Evolutionary conservation across 2,329 filamentous ascomycete species (phyloP).

Genomic region (Thelonectria discophora): DNA sequence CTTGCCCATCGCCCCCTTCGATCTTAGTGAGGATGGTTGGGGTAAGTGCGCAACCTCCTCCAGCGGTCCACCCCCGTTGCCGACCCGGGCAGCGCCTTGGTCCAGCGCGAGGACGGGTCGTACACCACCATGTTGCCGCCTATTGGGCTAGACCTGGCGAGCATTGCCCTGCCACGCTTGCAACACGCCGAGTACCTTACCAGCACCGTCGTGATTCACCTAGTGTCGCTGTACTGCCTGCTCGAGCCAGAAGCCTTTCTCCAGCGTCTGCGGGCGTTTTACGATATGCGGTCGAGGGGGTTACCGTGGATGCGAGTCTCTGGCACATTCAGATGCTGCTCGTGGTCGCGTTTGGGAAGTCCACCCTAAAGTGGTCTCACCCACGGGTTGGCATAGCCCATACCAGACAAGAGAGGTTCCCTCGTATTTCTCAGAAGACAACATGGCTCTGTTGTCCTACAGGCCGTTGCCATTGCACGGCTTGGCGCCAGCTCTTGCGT

Average conservation of each 20-base stretch:
- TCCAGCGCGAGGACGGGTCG: slow-evolving; percentile 30
- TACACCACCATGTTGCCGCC: slow-evolving; percentile 26
- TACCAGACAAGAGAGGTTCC: too few species aligned
- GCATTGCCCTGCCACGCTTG: slow-evolving; percentile 27
- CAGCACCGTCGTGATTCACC: slow-evolving; percentile 30
- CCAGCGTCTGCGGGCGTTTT: slow-evolving; percentile 22
- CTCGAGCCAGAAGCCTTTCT: slow-evolving; percentile 27
- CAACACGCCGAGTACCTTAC: slow-evolving; percentile 32
- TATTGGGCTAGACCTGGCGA: slow-evolving; percentile 26
- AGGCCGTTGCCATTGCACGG: too few species aligned
- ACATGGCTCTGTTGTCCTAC: too few species aligned
- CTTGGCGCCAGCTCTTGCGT: too few species aligned
- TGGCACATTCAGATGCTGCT: slow-evolving; percentile 37
- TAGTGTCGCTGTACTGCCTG: slow-evolving; percentile 30
- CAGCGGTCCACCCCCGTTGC: slow-evolving; percentile 24
- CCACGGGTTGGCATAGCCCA: too few species aligned
- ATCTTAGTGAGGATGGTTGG: too few species aligned
- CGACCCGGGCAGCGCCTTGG: slow-evolving; percentile 26
- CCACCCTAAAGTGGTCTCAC: too few species aligned
- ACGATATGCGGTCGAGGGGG: slow-evolving; percentile 11
- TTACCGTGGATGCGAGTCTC: slow-evolving; percentile 11
- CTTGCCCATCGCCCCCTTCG: too few species aligned
- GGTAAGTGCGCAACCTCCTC: slow-evolving; percentile 34
- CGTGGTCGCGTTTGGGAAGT: slow-evolving; percentile 31
- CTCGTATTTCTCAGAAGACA: too few species aligned